phyloP scores from a whole-genome alignment of 768 basidiomycete genomes.

The Rhizopogon rudus region DNA sequence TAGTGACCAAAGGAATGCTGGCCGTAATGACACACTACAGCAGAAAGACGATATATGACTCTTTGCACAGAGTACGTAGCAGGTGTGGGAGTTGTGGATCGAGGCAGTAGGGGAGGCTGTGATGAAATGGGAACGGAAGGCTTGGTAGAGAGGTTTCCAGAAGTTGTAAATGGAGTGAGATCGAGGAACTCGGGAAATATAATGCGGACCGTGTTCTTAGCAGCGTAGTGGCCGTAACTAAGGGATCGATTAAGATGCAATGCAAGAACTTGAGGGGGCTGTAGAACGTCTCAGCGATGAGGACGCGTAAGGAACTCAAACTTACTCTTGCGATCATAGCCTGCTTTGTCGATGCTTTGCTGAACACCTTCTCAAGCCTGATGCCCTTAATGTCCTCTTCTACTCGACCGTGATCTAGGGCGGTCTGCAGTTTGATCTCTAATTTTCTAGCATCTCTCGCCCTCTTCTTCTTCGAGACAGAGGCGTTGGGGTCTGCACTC shows the following conservation, averaged over 20 bases:
- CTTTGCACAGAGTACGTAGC: slow-evolving; percentile 46
- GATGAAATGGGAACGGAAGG: slow-evolving; percentile 71
- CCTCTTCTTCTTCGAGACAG: slow-evolving; percentile 71
- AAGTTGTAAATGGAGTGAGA: slow-evolving; percentile 83
- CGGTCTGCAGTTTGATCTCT: slow-evolving; percentile 53
- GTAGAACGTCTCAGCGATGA: slow-evolving; percentile 14
- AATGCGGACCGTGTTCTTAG: slow-evolving; percentile 83
- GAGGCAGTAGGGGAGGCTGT: slow-evolving; percentile 42
- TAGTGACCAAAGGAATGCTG: slow-evolving; percentile 94
- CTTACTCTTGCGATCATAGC: slow-evolving; percentile 88
- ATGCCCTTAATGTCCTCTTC: slow-evolving; percentile 84
- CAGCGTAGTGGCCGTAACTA: slow-evolving; percentile 67
- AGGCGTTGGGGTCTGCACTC: slow-evolving; percentile 36
- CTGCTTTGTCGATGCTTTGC: slow-evolving; percentile 77
- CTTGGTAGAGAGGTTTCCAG: slow-evolving; percentile 65
- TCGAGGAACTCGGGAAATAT: slow-evolving; percentile 86
- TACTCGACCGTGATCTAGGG: slow-evolving; percentile 69
- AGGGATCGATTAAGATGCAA: slow-evolving; percentile 92
- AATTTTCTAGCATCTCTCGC: slow-evolving; percentile 67
- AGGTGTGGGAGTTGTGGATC: slow-evolving; percentile 55
- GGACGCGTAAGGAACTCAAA: slow-evolving; percentile 6
- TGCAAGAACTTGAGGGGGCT: slow-evolving; percentile 84
- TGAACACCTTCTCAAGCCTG: slow-evolving; percentile 71
- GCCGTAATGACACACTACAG: slow-evolving; percentile 91
- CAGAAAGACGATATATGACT: slow-evolving; percentile 79